Evolutionary conservation across 768 basidiomycete genomes (phyloP), one percentile per base, ranked within the genome.

Genomic region (Hericium erinaceus): DNA sequence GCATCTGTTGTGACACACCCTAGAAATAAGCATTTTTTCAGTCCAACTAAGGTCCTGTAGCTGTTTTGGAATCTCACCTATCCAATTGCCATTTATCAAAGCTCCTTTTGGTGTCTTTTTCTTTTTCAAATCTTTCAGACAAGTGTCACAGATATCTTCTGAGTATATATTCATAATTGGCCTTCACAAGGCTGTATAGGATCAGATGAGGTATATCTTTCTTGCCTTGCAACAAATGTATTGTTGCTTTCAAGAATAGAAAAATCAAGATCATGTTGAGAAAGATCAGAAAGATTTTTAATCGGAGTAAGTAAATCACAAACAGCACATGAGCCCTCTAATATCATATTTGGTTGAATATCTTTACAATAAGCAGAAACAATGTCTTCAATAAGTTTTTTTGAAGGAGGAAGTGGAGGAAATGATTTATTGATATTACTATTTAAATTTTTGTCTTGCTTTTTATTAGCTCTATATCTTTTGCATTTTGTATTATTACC

Each of bases 1-100:
- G 57, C 68, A 74, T 0, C 57, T 7, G 57, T 72, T 73, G n/a
- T 68, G 67, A 3, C 68, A 28, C 0, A 67, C 64, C 15, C 61
- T 49, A 1, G 72, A 58, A 8, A 74, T 57, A 0, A 72, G 51
- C 28, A 67, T 57, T 33, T 69, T 64, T 57, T 77, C 74, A 0
- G 64, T 61, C 52, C 67, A 73, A 5, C 46, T 67, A 2, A 76
- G 58, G 2, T 59, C 49, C 38, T 64, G 28, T 1, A 77, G 51
- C 11, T 61, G 64, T 4, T 37, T 8, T 2, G 72, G 75, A 1
- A 74, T 66, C 2, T 67, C 52, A 0, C 75, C 74, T 0, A 77
- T 9, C 73, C 73, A 75, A 1, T 73, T 41, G 2, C 70, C 67
- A 62, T 72, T 73, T 0, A 72, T 71, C 4, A 75, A 54, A 0